Percentiles rank a stretch among this genome's conserved stretches.
Evolutionary conservation across 2,329 filamentous ascomycete species (phyloP).

Genomic region (Furcasterigmium sp.): DNA sequence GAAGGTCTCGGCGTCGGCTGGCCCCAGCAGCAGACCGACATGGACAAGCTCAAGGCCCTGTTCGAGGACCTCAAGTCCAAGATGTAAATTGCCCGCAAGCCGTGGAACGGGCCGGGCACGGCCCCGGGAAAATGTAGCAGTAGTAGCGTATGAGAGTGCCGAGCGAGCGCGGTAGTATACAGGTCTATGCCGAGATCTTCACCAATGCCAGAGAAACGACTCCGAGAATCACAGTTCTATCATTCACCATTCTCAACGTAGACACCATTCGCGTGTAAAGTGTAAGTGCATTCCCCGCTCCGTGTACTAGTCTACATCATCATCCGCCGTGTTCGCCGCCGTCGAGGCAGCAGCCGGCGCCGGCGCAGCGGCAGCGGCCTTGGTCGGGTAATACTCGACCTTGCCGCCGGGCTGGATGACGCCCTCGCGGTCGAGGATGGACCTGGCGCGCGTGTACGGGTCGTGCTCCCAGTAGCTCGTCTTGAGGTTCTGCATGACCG

Average conservation of each 20-base stretch:
- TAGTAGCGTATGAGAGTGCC: too few relatives aligned
- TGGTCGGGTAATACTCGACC: conserved; percentile 61
- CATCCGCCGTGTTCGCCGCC: conserved; percentile 28
- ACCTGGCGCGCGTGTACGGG: conserved; percentile 76
- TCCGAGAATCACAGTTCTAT: too few relatives aligned
- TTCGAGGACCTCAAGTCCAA: conserved; percentile 82
- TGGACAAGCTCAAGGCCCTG: conserved; percentile 76
- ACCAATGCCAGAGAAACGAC: too few relatives aligned
- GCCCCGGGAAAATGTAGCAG: too few relatives aligned
- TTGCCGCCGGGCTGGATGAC: conserved; percentile 63
- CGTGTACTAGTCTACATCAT: conserved; percentile 38
- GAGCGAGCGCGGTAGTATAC: too few relatives aligned
- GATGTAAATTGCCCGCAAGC: too few relatives aligned
- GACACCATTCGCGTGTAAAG: too few relatives aligned
- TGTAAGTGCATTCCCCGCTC: too few relatives aligned
- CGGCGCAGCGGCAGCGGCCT: conserved; percentile 14
- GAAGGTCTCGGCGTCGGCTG: conserved; percentile 79
- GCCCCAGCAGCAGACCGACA: conserved; percentile 71
- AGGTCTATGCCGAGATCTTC: too few relatives aligned
- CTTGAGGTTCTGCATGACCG: conserved; percentile 58
- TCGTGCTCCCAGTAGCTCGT: conserved; percentile 86
- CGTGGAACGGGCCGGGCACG: too few relatives aligned
- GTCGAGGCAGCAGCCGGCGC: conserved; percentile 10
- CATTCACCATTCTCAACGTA: too few relatives aligned
- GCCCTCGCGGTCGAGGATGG: conserved; percentile 78